Evolutionary conservation across 2,329 filamentous ascomycete species (phyloP).

Genomic region (Fusarium verticillioides): DNA sequence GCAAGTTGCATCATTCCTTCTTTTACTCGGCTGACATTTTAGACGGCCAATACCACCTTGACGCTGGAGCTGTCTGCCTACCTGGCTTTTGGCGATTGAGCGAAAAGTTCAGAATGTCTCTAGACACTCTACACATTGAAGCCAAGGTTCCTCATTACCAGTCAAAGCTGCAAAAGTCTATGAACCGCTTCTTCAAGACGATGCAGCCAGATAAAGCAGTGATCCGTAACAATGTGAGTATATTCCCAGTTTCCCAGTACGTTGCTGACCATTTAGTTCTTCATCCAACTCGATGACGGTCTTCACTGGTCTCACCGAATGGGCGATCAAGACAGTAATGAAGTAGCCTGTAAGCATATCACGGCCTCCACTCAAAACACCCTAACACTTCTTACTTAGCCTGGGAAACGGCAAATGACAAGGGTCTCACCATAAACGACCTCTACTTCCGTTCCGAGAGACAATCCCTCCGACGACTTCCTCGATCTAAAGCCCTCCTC

Average conservation of each 20-base stretch:
- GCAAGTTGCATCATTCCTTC: accelerated
- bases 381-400: constrained; percentile 6
- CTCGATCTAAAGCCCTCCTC: constrained; percentile 17
- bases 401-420: constrained; percentile 27
- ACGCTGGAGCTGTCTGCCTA: constrained; percentile 33
- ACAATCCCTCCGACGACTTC: constrained; percentile 31
- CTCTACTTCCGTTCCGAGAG: constrained; percentile 37
- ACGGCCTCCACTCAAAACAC: accelerated
- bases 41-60: constrained; percentile 32
- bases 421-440: constrained; percentile 10
- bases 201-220: constrained; percentile 33
- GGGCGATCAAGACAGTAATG: constrained; percentile 18
- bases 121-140: constrained; percentile 34
- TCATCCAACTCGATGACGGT: constrained; percentile 35
- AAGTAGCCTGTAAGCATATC: constrained; percentile 19
- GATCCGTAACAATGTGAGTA: constrained; percentile 25
- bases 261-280: constrained; percentile 8
- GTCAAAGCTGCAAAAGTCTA: constrained; percentile 27
- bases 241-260: accelerated
- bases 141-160: constrained; percentile 34
- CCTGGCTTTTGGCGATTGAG: constrained; percentile 33
- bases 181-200: constrained; percentile 33
- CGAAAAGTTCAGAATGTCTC: constrained; percentile 37
- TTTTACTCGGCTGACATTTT: accelerated
- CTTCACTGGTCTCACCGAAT: constrained; percentile 38